Conservation (phyloP, 2,329 filamentous ascomycete genomes). For the Colletotrichum australisinense region DNA sequence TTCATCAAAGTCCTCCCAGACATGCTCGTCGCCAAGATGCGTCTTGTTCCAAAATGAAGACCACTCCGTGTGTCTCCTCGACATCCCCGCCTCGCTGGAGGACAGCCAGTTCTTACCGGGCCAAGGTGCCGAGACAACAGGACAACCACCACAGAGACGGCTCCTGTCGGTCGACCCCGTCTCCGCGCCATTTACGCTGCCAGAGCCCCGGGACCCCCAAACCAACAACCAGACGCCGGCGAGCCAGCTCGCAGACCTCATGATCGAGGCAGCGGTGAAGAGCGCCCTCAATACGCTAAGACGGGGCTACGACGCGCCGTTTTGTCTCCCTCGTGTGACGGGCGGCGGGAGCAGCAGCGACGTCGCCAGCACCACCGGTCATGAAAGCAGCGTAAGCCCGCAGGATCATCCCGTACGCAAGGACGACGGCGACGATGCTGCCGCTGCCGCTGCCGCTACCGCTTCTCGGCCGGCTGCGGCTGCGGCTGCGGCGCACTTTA, state of each 20-base stretch:
- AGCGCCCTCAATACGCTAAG: conserved; percentile 54
- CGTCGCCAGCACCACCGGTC: not conserved
- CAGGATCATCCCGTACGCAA: not conserved
- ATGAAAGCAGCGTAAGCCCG: not conserved
- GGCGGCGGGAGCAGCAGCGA: conserved; percentile 15
- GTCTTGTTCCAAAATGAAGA: conserved; percentile 31
- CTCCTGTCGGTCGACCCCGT: conserved; percentile 59
- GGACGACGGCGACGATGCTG: not conserved
- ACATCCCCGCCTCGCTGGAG: conserved; percentile 78
- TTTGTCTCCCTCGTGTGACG: conserved; percentile 56
- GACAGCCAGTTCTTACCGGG: conserved; percentile 67
- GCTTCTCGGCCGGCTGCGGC: not conserved
- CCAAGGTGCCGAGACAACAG: conserved; percentile 36
- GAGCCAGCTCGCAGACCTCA: conserved; percentile 65
- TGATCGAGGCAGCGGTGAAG: conserved; percentile 60
- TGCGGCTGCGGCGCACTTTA: conserved; percentile 37
- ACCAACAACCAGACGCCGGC: conserved; percentile 51
- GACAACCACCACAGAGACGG: conserved; percentile 48
- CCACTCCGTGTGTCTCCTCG: conserved; percentile 66
- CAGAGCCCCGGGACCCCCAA: conserved; percentile 60
- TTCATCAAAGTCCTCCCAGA: not conserved
- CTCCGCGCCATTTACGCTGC: conserved; percentile 60
- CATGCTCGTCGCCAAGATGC: conserved; percentile 11
- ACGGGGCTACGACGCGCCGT: conserved; percentile 53
- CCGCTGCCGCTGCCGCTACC: not conserved